Evolutionary conservation across 257 asterid species (phyloP).

Genomic region (Lithospermum erythrorhizon): DNA sequence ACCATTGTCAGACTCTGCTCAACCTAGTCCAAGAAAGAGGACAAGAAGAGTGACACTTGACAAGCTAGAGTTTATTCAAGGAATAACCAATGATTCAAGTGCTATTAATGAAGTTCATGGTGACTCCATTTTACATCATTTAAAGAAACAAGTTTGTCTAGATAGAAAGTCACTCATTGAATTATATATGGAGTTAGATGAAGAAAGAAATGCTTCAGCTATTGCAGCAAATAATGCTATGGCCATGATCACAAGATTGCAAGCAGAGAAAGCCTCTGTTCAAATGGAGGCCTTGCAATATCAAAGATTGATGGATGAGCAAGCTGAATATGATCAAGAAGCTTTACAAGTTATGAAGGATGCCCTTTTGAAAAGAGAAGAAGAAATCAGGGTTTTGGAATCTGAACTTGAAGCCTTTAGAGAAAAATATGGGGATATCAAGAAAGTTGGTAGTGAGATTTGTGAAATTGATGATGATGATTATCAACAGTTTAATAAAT

Average conservation of each 20-base stretch:
- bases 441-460: constrained; percentile 44
- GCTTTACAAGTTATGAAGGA: constrained; percentile 62
- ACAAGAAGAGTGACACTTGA: constrained; percentile 25
- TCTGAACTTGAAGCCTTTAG: constrained; percentile 47
- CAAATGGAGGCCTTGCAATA: constrained; percentile 98
- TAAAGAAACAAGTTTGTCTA: constrained; percentile 45
- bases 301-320: constrained; percentile 98
- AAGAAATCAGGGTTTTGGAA: constrained; percentile 48
- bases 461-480: constrained; percentile 68
- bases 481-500: constrained; percentile 37
- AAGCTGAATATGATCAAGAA: constrained; percentile 80
- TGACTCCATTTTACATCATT: constrained; percentile 22
- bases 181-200: constrained; percentile 75
- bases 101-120: constrained; percentile 27
- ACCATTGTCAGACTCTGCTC: constrained; percentile 64
- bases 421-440: constrained; percentile 41
- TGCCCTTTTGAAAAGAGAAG: constrained; percentile 46
- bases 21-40: constrained; percentile 58
- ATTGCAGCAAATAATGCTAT: constrained; percentile 95
- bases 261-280: constrained; percentile 88
- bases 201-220: constrained; percentile 90
- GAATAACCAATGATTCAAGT: constrained; percentile 32
- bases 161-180: constrained; percentile 69
- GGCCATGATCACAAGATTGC: constrained; percentile 95
- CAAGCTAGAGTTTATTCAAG: constrained; percentile 24